Percentiles rank a stretch among this genome's conserved stretches.
These are phyloP conservation scores for Abelmoschus esculentus DNA, from an alignment of 345 rosid species.

Conservation along the genomic window DNA sequence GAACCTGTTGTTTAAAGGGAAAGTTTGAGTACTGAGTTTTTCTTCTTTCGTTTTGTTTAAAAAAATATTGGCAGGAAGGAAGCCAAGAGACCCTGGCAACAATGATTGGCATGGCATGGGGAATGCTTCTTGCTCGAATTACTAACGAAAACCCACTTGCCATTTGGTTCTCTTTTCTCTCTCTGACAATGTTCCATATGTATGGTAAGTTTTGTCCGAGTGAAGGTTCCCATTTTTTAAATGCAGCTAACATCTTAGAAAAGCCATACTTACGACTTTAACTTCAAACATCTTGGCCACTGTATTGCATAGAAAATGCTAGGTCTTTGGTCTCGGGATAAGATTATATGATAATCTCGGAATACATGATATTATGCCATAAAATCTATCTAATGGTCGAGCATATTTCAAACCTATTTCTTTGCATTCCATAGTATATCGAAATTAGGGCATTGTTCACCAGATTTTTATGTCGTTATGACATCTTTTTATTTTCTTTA, in stretches of 20 bases:
- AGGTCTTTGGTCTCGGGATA: neutral
- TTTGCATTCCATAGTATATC: neutral
- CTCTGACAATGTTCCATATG: conserved; percentile 81
- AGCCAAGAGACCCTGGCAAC: conserved; percentile 96
- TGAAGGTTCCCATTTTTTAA: neutral
- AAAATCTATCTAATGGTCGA: neutral
- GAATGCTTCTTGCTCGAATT: conserved; percentile 81
- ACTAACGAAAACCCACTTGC: conserved; percentile 64
- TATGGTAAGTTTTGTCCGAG: conserved; percentile 53
- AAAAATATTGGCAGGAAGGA: conserved; percentile 55
- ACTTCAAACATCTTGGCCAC: neutral
- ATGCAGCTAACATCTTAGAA: neutral
- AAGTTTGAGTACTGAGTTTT: too few relatives aligned
- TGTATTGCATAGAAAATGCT: neutral
- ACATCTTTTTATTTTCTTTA: neutral
- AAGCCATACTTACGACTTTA: neutral
- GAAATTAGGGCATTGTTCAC: neutral
- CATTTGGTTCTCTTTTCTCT: conserved; percentile 76
- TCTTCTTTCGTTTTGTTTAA: neutral
- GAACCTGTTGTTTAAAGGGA: too few relatives aligned
- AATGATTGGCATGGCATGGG: conserved; percentile 87
- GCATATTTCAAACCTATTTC: neutral
- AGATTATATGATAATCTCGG: neutral
- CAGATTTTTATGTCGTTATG: neutral
- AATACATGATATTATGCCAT: neutral